Percentiles rank a stretch among this genome's conserved stretches.
These are phyloP conservation scores for Cucurbita pepo DNA, from an alignment of 306 rosid genomes.

Conservation along the genomic window DNA sequence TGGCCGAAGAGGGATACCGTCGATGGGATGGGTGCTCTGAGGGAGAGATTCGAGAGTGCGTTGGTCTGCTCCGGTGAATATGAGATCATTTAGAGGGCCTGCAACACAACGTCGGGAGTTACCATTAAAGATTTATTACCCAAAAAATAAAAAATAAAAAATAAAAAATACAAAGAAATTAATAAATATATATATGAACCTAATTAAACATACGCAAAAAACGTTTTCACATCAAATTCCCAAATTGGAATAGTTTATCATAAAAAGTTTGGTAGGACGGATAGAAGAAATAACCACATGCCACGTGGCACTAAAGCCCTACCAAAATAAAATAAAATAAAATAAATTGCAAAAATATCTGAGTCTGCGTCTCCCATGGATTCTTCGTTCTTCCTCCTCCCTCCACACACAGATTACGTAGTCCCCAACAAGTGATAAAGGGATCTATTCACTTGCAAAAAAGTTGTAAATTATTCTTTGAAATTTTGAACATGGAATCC, in stretches of 20 bases:
- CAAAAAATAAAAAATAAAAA: too few relatives aligned
- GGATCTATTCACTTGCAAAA: constrained; percentile 2
- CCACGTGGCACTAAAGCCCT: background rate
- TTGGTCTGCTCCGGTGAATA: too few relatives aligned
- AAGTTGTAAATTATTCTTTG: background rate
- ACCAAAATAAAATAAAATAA: too few relatives aligned
- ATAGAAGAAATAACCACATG: background rate
- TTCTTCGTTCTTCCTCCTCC: constrained; percentile 1
- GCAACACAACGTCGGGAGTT: too few relatives aligned
- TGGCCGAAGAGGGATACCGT: too few relatives aligned
- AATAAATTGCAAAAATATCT: too few relatives aligned
- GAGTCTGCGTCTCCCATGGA: background rate
- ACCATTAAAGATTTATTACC: too few relatives aligned
- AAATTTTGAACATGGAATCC: background rate
- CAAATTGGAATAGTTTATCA: background rate
- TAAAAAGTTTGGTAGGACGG: background rate
- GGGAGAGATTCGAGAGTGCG: too few relatives aligned
- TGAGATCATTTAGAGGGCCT: too few relatives aligned
- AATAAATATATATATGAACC: background rate
- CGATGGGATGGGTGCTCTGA: too few relatives aligned
- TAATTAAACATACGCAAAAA: background rate
- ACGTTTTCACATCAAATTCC: background rate
- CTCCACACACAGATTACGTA: background rate
- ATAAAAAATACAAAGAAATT: too few relatives aligned
- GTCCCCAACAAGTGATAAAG: background rate